Base-by-base conservation (phyloP, 176 grass and related monocot species). In the Rhynchospora breviuscula region DNA sequence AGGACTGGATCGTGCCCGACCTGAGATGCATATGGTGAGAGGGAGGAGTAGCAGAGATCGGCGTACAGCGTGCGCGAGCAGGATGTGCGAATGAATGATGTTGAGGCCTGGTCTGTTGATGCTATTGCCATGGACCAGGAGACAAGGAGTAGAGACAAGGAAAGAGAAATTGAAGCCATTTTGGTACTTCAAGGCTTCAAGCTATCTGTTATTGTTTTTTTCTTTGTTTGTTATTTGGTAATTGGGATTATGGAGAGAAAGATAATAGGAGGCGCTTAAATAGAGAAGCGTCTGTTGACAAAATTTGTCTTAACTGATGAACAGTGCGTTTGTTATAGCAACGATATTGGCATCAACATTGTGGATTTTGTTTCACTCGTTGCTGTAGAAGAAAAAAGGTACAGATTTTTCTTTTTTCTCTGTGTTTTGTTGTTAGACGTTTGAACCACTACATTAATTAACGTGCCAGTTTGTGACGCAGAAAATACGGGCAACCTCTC, bases 41-140 rank as follows among this genome's bases (percentile, higher is more conserved):
- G 80, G 33, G 87, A 84, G 80, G 69, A 79, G 87, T 85, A 86
- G 68, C 90, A 91, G 65, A 91, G 84, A 5, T 21, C 67, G 14
- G 71, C 18, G 69, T 85, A 85, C 5, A 48, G 71, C 25, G 84
- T 85, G 54, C 18, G 33, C 1, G 58, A 14, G 57, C 84, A 85
- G 1, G 52, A 85, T 0, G 57, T 19, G 40, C 52, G 84, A 47
- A 85, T 85, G 69, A 76, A 85, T 40, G 70, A 56, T 46, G 81
- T 59, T 2, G 81, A 84, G 46, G 58, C 71, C 33, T 10, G 21
- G 21, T 3, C 13, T 2, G 71, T 19, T 1, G 59, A 45, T 4
- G 18, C 54, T 7, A 5, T 21, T 4, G 13, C 54, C 18, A 14
- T 75, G 68, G 15, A 52, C 4, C 54, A 22, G 17, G 54, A 53